Percentiles rank a stretch among this genome's conserved stretches.
These are phyloP conservation scores for Epichloe coenophiala DNA, from an alignment of 2,329 filamentous ascomycete species.

Conservation along the genomic window DNA sequence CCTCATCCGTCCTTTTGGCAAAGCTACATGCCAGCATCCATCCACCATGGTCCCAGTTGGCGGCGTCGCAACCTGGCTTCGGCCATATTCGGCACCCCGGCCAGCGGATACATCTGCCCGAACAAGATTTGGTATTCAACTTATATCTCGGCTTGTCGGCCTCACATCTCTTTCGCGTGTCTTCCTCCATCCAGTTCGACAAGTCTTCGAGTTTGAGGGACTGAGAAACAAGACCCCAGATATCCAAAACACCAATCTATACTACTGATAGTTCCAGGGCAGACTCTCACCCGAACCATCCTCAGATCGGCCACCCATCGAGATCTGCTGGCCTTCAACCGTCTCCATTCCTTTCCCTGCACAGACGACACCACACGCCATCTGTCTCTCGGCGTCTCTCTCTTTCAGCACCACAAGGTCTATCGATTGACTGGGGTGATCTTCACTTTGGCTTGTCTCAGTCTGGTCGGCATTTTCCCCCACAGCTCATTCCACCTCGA, in stretches of 20 bases:
- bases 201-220: conserved; percentile 8
- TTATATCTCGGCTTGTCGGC: conserved; percentile 7
- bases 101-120: neutral
- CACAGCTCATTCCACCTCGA: conserved; percentile 23
- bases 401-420: conserved; percentile 13
- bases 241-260: conserved; percentile 15
- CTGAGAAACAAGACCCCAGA: conserved; percentile 8
- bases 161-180: conserved; percentile 6
- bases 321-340: conserved; percentile 12
- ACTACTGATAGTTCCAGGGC: conserved; percentile 12
- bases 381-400: conserved; percentile 23
- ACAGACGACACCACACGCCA: conserved; percentile 13
- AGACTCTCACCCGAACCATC: conserved; percentile 8
- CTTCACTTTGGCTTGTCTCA: conserved; percentile 23
- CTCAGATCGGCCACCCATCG: conserved; percentile 14
- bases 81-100: neutral
- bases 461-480: conserved; percentile 17
- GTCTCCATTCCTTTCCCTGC: conserved; percentile 22
- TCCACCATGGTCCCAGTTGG: neutral
- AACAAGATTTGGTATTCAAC: neutral
- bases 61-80: neutral
- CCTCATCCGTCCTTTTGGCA: conserved; percentile 2
- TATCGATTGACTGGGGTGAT: conserved; percentile 21
- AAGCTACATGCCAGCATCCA: neutral
- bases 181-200: neutral